Evolutionary conservation across 352 stramenopile species (phyloP).

Genomic region (Bremia lactucae): DNA sequence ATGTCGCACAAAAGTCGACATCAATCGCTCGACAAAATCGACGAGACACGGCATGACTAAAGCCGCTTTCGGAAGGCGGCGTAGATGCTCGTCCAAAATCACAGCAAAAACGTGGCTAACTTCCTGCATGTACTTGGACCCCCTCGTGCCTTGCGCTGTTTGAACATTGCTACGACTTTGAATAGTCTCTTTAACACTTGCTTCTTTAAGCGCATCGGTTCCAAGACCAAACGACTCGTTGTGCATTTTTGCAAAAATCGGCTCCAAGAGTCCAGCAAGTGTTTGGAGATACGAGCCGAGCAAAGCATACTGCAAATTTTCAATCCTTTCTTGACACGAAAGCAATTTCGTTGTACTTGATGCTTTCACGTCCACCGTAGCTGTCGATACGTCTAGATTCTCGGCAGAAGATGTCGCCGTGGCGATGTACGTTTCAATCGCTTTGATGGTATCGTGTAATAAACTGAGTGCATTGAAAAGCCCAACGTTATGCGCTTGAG

Average conservation of each 20-base stretch:
- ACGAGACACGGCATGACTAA: conserved; percentile 45
- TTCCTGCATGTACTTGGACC: conserved; percentile 74
- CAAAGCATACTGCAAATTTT: conserved; percentile 44
- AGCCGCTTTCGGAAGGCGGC: conserved; percentile 36
- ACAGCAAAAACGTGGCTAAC: conserved; percentile 52
- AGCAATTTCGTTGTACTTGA: conserved; percentile 28
- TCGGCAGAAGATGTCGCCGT: conserved; percentile 6
- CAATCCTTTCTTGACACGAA: conserved; percentile 41
- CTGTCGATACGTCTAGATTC: conserved; percentile 3
- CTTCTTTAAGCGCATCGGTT: conserved; percentile 3
- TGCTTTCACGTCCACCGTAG: conserved; percentile 26
- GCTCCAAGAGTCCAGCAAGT: conserved; percentile 42
- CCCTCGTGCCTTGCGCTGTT: conserved; percentile 19
- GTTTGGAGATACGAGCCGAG: conserved; percentile 64
- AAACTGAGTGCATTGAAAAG: conserved; percentile 60
- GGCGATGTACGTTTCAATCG: conserved; percentile 38
- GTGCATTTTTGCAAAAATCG: conserved; percentile 74
- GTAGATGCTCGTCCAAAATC: conserved; percentile 68
- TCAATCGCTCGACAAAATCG: conserved; percentile 59
- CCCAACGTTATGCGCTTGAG: conserved; percentile 71
- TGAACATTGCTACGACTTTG: conserved; percentile 9
- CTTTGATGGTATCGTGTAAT: conserved; percentile 49
- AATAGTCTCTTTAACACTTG: conserved; percentile 4
- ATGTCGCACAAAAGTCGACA: conserved; percentile 74
- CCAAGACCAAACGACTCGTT: conserved; percentile 69